These are phyloP conservation scores for Andrographis paniculata DNA, from an alignment of 305 asterid genomes.

Conservation along the genomic window DNA sequence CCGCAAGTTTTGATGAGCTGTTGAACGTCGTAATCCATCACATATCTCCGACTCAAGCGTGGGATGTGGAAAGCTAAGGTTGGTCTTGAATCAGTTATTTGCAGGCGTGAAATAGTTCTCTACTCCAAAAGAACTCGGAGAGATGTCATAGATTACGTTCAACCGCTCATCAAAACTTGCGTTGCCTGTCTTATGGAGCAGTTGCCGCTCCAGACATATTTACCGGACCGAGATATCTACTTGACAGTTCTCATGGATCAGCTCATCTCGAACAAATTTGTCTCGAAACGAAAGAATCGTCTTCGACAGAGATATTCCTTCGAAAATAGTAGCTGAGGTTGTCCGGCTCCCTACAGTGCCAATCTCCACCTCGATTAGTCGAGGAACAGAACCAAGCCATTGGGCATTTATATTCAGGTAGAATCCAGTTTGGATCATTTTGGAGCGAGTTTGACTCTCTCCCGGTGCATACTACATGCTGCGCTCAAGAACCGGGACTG, in stretches of 20 bases:
- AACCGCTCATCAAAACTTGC: constrained; percentile 44
- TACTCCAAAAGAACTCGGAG: constrained; percentile 78
- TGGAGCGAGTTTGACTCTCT: constrained; percentile 24
- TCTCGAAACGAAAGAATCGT: too few species aligned
- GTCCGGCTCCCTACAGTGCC: constrained; percentile 19
- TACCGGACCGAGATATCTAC: constrained; percentile 96
- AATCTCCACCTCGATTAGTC: constrained; percentile 21
- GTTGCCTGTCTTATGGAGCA: constrained; percentile 82
- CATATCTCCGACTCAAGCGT: constrained; percentile 70
- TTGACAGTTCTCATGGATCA: constrained; percentile 53
- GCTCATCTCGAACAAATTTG: too few species aligned
- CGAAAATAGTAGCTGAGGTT: too few species aligned
- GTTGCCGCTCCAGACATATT: constrained; percentile 90
- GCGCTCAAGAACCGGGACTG: constrained; percentile 12
- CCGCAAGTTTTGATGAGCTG: constrained; percentile 43
- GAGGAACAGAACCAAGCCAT: constrained; percentile 25
- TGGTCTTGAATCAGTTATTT: too few species aligned
- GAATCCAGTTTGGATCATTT: constrained; percentile 64
- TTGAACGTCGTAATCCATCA: constrained; percentile 70
- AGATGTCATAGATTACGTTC: constrained; percentile 72
- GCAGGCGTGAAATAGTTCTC: too few species aligned
- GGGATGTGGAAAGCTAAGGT: too few species aligned
- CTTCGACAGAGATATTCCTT: too few species aligned
- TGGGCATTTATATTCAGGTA: constrained; percentile 22
- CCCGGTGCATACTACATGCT: constrained; percentile 17